phyloP scores from a whole-genome alignment of 2,329 filamentous ascomycete genomes.

The Karstenula rhodostoma region DNA sequence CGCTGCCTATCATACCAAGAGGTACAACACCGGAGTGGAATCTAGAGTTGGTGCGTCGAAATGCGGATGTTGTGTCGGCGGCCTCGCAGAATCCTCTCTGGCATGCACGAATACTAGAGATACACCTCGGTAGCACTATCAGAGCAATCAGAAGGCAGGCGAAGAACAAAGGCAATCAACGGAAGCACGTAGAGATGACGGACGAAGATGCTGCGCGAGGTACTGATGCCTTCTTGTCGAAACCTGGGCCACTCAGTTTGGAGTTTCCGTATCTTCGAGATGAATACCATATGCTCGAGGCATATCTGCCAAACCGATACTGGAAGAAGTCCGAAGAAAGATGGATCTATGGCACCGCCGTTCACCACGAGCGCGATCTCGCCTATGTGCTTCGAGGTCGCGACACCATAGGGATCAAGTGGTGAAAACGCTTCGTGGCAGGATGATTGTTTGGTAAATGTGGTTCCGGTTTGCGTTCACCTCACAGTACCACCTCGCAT shows the following conservation, averaged over 20 bases:
- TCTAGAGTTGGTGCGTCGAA: conserved; percentile 50
- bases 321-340: conserved; percentile 57
- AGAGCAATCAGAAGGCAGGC: conserved; percentile 57
- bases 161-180: conserved; percentile 59
- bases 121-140: conserved; percentile 58
- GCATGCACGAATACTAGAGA: conserved; percentile 60
- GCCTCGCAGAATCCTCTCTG: conserved; percentile 59
- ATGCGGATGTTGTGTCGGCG: conserved; percentile 56
- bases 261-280: conserved; percentile 65
- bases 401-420: not conserved
- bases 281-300: conserved; percentile 66
- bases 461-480: not conserved
- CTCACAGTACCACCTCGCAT: not conserved
- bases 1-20: conserved; percentile 61
- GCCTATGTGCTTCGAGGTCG: conserved; percentile 33
- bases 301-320: conserved; percentile 64
- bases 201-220: conserved; percentile 55
- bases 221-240: conserved; percentile 61
- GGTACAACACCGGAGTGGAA: conserved; percentile 63
- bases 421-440: too few species aligned
- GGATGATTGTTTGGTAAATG: too few species aligned
- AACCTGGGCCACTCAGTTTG: conserved; percentile 60
- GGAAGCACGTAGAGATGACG: conserved; percentile 57
- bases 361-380: conserved; percentile 52
- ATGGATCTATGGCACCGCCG: conserved; percentile 59